Percentiles rank a stretch among this genome's conserved stretches.
Evolutionary conservation across 192 early-diverging fungal species (phyloP).

Genomic region (Backusella circina): DNA sequence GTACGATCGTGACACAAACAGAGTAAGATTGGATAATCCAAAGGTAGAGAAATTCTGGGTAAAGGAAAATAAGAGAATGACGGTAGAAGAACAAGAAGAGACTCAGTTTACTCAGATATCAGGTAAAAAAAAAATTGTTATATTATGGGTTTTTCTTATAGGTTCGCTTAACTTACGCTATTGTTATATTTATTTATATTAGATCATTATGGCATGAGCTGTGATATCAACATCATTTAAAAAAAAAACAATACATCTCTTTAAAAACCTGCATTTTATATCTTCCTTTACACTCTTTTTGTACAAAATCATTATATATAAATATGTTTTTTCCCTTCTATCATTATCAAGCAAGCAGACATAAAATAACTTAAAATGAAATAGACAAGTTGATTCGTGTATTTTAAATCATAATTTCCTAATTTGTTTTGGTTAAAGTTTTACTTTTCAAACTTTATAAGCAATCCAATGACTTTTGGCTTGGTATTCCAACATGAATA

Average conservation of each 20-base stretch:
- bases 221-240: conserved; percentile 4
- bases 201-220: conserved; percentile 46
- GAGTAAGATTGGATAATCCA: neutral
- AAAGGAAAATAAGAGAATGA: conserved; percentile 17
- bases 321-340: too few relatives aligned
- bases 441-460: neutral
- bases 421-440: neutral
- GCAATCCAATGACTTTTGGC: neutral
- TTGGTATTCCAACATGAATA: neutral
- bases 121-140: conserved; percentile 21
- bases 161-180: neutral
- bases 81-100: conserved; percentile 12
- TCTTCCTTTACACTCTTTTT: neutral
- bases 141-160: neutral
- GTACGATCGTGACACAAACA: neutral
- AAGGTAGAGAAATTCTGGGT: conserved; percentile 28
- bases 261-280: neutral
- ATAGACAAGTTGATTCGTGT: neutral
- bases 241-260: neutral
- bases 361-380: neutral
- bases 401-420: neutral
- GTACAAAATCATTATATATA: neutral
- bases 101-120: conserved; percentile 38
- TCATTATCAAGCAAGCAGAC: neutral
- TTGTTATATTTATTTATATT: conserved; percentile 5